Percentiles rank a stretch among this genome's conserved stretches.
phyloP scores from a whole-genome alignment of 2,329 filamentous ascomycete genomes.

The Macrophomina phaseolina region DNA sequence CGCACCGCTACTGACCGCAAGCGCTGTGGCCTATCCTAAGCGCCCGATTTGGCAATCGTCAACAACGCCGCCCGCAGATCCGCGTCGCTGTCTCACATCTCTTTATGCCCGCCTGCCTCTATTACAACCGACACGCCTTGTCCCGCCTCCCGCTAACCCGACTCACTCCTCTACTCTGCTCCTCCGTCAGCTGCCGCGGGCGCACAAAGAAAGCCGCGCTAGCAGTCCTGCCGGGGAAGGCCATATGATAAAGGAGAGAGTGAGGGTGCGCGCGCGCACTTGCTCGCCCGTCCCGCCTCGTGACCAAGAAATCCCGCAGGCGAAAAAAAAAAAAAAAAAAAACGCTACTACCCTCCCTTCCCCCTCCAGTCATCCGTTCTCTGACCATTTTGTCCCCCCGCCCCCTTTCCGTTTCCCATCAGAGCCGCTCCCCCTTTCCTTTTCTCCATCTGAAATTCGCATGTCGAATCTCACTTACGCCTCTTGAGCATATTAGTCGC shows the following conservation, averaged over 20 bases:
- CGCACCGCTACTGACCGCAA: conserved; percentile 14
- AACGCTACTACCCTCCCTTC: conserved; percentile 7
- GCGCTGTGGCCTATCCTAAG: conserved; percentile 15
- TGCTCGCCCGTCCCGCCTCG: conserved; percentile 6
- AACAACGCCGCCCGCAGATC: conserved; percentile 16
- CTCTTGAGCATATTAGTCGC: neutral
- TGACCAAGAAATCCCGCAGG: conserved; percentile 24
- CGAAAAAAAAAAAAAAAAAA: neutral
- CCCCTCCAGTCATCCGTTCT: neutral
- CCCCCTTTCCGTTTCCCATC: conserved; percentile 1
- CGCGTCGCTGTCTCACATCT: conserved; percentile 4
- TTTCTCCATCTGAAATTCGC: neutral
- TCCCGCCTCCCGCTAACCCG: neutral
- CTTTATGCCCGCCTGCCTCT: conserved; percentile 1
- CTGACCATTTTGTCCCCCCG: neutral
- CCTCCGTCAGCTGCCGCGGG: conserved; percentile 2
- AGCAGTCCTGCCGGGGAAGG: neutral
- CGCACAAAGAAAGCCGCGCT: conserved; percentile 9
- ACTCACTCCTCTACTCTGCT: neutral
- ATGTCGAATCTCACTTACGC: neutral
- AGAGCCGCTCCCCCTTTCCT: no score
- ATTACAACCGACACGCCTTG: neutral
- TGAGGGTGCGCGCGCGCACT: neutral
- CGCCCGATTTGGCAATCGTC: conserved; percentile 21
- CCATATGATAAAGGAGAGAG: conserved; percentile 17